Conservation (phyloP, 148 eudicot genomes). For the Rhododendron williamsianum region DNA sequence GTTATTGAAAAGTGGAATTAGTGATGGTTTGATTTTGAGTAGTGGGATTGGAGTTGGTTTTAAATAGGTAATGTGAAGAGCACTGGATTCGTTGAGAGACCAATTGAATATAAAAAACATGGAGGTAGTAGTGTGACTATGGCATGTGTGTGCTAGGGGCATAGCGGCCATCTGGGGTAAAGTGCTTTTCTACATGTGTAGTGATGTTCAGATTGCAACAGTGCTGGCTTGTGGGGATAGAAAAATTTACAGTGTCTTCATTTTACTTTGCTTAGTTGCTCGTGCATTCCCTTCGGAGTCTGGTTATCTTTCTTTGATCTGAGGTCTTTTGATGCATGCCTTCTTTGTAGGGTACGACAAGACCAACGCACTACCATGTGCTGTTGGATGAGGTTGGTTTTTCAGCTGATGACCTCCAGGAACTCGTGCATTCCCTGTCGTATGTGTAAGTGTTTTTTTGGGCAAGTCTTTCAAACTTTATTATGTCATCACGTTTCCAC, state of each 20-base stretch:
- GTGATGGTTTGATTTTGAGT: neutral
- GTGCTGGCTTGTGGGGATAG: neutral
- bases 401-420: constrained; percentile 85
- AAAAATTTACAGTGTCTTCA: neutral
- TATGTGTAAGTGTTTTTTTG: constrained; percentile 66
- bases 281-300: neutral
- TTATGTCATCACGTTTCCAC: neutral
- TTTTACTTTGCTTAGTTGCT: neutral
- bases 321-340: neutral
- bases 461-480: neutral
- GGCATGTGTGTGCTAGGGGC: neutral
- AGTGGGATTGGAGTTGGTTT: neutral
- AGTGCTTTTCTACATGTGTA: neutral
- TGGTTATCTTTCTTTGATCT: neutral
- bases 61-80: neutral
- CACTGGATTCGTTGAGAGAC: neutral
- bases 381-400: constrained; percentile 76
- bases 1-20: neutral
- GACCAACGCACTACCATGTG: constrained; percentile 96
- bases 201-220: neutral
- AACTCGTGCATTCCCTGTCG: constrained; percentile 72
- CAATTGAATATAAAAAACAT: neutral
- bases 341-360: constrained; percentile 62
- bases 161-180: neutral
- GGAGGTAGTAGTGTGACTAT: neutral